Percentiles rank a stretch among this genome's conserved stretches.
Conservation (phyloP, 331 rosid species). For the Quercus lobata region DNA sequence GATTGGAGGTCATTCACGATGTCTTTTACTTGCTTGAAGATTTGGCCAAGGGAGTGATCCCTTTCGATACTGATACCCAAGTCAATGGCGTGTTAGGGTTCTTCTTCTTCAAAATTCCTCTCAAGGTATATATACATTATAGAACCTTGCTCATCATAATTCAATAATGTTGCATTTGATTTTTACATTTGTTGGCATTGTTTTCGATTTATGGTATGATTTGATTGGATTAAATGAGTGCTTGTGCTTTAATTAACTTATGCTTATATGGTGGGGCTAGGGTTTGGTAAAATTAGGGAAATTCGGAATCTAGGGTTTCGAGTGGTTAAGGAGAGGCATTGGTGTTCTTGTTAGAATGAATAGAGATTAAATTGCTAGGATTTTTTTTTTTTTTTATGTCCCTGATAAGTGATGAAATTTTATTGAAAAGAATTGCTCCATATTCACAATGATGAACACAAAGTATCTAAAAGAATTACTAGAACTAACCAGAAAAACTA, state of each 20-base stretch:
- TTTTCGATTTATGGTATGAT: background rate
- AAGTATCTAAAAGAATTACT: too few relatives aligned
- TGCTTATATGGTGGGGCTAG: background rate
- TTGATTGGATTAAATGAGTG: background rate
- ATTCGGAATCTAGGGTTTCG: background rate
- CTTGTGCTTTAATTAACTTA: background rate
- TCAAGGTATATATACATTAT: constrained; percentile 41
- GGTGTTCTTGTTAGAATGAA: background rate
- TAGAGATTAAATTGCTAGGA: background rate
- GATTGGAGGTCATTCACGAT: constrained; percentile 62
- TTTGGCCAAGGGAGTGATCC: constrained; percentile 65
- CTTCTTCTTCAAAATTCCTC: constrained; percentile 54
- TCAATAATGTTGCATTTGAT: too few relatives aligned
- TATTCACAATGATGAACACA: too few relatives aligned
- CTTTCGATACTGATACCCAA: constrained; percentile 63
- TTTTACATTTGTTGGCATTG: background rate
- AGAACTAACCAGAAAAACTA: too few relatives aligned
- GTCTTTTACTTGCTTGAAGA: constrained; percentile 74
- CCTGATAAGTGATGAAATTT: too few relatives aligned
- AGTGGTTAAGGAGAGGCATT: background rate
- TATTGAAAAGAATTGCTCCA: too few relatives aligned
- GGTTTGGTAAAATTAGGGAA: background rate
- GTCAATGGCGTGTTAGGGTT: constrained; percentile 68
- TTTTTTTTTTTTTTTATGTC: background rate
- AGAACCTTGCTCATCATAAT: background rate